Conservation (phyloP, 1,139 yeast genomes). For the Taphrina wiesneri region DNA sequence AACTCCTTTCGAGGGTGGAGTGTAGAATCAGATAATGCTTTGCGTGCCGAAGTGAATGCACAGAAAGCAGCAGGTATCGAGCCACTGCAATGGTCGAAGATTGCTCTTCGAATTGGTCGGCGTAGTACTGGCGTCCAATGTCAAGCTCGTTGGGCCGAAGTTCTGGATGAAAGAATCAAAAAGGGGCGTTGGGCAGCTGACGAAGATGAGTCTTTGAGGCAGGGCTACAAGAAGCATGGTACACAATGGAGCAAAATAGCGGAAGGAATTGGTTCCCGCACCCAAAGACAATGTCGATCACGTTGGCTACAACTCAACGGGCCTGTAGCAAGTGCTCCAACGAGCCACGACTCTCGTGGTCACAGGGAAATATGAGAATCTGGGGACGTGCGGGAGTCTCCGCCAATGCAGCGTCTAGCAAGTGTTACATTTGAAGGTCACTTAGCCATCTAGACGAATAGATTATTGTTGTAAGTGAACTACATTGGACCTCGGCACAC, state of each 20-base stretch:
- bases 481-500: too few species aligned
- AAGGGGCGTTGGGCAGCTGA: conserved; percentile 79
- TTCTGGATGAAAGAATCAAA: conserved; percentile 75
- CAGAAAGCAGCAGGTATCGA: conserved; percentile 1
- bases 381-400: too few species aligned
- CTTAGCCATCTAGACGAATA: too few species aligned
- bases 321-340: neutral
- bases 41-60: neutral
- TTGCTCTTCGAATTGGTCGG: neutral
- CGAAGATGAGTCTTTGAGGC: conserved; percentile 70
- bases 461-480: too few species aligned
- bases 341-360: neutral
- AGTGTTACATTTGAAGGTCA: too few species aligned
- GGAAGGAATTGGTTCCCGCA: neutral
- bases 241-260: conserved; percentile 65
- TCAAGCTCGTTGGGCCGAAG: conserved; percentile 86
- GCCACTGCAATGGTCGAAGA: conserved; percentile 1
- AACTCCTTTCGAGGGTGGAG: neutral
- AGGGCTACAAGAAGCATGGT: conserved; percentile 68
- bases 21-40: neutral
- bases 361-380: too few species aligned
- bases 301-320: conserved; percentile 15
- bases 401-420: too few species aligned
- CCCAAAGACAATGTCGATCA: conserved; percentile 28
- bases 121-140: conserved; percentile 96